Percentiles rank a stretch among this genome's conserved stretches.
Conservation (phyloP, 108 stramenopile genomes). For the Seminavis robusta region DNA sequence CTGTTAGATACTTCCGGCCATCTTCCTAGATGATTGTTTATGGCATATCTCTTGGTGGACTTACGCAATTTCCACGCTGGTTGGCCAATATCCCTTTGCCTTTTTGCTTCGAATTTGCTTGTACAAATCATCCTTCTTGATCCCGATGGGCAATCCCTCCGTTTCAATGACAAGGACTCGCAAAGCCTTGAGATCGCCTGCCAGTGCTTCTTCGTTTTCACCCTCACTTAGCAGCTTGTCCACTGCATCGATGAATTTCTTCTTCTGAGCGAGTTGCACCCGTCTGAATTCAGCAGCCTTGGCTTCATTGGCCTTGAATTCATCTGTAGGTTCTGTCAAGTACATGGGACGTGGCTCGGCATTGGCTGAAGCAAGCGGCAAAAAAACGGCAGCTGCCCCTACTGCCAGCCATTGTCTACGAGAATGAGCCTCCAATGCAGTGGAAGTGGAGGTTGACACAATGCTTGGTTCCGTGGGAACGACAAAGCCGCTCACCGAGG, state of each 20-base stretch:
- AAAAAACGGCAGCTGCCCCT: conserved; percentile 8
- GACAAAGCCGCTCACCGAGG: too few relatives aligned
- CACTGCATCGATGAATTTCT: conserved; percentile 52
- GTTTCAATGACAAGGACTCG: conserved; percentile 39
- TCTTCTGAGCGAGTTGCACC: conserved; percentile 53
- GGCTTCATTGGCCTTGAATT: conserved; percentile 81
- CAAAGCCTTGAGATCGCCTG: conserved; percentile 51
- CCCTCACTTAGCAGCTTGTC: conserved; percentile 49
- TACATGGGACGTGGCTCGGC: conserved; percentile 53
- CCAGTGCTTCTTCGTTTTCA: conserved; percentile 47
- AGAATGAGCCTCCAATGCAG: conserved; percentile 4
- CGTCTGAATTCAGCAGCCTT: conserved; percentile 76
- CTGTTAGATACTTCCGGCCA: too few relatives aligned
- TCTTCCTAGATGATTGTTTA: too few relatives aligned
- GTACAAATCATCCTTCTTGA: conserved; percentile 81
- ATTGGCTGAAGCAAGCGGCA: conserved; percentile 5
- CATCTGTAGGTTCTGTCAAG: conserved; percentile 80
- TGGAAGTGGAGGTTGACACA: neutral
- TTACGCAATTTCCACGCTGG: conserved; percentile 72
- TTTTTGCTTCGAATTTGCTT: conserved; percentile 76
- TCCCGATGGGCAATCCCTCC: conserved; percentile 76
- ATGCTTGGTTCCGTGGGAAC: too few relatives aligned
- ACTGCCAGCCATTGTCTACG: conserved; percentile 15
- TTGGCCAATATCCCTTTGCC: conserved; percentile 80
- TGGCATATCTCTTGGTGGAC: conserved; percentile 4